Evolutionary conservation across 106 monocot genomes (phyloP), one percentile per base, ranked within the genome.

Genomic region (Phalaenopsis aphrodite): DNA sequence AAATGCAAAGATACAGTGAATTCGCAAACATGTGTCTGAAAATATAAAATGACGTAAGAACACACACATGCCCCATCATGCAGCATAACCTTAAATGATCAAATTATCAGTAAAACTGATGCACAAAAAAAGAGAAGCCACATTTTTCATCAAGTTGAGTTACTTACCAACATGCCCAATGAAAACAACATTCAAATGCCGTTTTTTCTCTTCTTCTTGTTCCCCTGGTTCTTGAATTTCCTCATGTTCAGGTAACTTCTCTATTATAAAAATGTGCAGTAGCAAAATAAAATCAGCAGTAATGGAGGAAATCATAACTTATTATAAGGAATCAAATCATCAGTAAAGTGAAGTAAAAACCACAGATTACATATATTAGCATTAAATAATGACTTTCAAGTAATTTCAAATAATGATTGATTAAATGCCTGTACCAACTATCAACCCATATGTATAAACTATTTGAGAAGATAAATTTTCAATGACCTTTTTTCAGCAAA

Each of bases 131-230:
- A 15, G n/a, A 74, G 18, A 74, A 41, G 19, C 16, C 19, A 43
- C 41, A 74, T 11, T 0, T 52, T 11, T 37, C 69, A 69, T 74
- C 15, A 74, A 38, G 19, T 43, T 19, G 8, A 74, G 30, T 49
- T 24, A 76, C 76, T 43, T 76, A 76, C 76, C 76, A 76, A 76
- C 76, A 76, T 76, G 76, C 30, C 76, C 76, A 49, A 76, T 76
- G 42, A 76, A 76, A 76, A 76, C 76, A 52, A 76, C 76, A 76
- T 76, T 76, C 49, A 76, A 49, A 76, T 76, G 76, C 24, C 76
- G 76, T 18, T 76, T 76, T 76, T 76, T 76, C 76, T 76, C 76
- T 30, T 76, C 76, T 21, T 76, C 76, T 12, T 48, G 24, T 76
- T 76, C 76, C 49, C 8, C 49, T 3, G 11, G 46, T 7, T 76